Conservation (phyloP, 108 stramenopile species). For the Skeletonema menzelii region DNA sequence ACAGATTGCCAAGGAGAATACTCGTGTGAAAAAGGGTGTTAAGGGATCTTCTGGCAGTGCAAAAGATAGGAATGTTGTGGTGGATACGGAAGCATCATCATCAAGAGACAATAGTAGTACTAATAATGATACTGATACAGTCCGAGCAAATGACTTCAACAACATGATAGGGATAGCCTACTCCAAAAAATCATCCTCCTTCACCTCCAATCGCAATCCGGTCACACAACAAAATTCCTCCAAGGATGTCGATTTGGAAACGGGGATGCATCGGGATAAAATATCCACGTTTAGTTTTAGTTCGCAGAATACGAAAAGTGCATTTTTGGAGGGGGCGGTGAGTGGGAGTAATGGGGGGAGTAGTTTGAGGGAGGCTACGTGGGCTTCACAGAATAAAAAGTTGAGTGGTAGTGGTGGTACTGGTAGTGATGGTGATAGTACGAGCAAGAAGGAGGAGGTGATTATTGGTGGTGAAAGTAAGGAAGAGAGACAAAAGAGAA, state of each 20-base stretch:
- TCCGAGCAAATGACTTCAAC: background rate
- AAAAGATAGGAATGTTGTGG: too few relatives aligned
- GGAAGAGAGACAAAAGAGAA: too few relatives aligned
- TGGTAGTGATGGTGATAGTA: background rate
- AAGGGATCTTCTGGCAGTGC: too few relatives aligned
- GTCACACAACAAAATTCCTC: background rate
- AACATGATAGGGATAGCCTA: background rate
- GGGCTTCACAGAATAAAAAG: background rate
- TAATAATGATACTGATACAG: background rate
- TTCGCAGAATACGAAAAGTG: background rate
- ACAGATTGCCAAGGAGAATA: background rate
- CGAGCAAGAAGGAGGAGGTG: too few relatives aligned
- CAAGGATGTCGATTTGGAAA: conserved; percentile 2
- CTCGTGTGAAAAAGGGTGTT: background rate
- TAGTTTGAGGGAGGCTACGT: background rate
- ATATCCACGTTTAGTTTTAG: conserved; percentile 24
- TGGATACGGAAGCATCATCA: background rate
- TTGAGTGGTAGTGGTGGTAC: background rate
- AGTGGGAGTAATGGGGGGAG: conserved; percentile 1
- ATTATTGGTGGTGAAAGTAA: too few relatives aligned
- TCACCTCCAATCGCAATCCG: background rate
- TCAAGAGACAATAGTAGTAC: too few relatives aligned
- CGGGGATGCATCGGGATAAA: conserved; percentile 27
- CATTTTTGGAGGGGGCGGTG: background rate
- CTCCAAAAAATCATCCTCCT: background rate